A percentile compares a stretch with the other conserved stretches of the same genome.
phyloP scores from a whole-genome alignment of 495 filamentous ascomycete genomes.

The Tetracladium marchalianum region DNA sequence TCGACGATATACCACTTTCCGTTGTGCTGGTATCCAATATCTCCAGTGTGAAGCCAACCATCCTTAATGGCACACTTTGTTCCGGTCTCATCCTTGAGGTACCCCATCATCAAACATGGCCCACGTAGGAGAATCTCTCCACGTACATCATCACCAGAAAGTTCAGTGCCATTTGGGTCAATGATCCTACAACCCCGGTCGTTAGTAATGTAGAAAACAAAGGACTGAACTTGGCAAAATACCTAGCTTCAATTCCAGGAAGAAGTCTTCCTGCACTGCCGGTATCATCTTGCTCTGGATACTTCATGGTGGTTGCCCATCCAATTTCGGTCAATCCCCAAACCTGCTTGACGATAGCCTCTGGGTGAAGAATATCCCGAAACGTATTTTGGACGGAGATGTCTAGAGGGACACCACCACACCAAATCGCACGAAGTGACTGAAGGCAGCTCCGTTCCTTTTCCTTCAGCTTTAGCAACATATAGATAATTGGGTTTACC shows the following conservation, averaged over 20 bases:
- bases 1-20: conserved; percentile 75
- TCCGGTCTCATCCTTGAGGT: conserved; percentile 60
- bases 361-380: conserved; percentile 16
- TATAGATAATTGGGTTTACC: conserved; percentile 1
- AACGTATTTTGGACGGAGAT: conserved; percentile 6
- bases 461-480: neutral
- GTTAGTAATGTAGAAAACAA: neutral
- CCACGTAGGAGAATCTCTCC: conserved; percentile 63
- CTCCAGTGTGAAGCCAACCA: conserved; percentile 89
- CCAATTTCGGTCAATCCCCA: conserved; percentile 43
- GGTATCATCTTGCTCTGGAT: conserved; percentile 9
- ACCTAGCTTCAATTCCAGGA: conserved; percentile 16
- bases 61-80: conserved; percentile 61
- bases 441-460: neutral
- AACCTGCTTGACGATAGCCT: conserved; percentile 28
- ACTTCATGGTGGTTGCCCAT: conserved; percentile 18
- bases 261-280: conserved; percentile 41
- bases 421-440: neutral
- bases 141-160: conserved; percentile 28
- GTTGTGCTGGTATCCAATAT: conserved; percentile 72
- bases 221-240: neutral
- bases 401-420: conserved; percentile 6
- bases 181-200: conserved; percentile 5
- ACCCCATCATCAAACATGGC: conserved; percentile 63
- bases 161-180: conserved; percentile 23